Percentiles rank a stretch among this genome's conserved stretches.
Conservation (phyloP, 331 rosid genomes). For the Cydonia oblonga region DNA sequence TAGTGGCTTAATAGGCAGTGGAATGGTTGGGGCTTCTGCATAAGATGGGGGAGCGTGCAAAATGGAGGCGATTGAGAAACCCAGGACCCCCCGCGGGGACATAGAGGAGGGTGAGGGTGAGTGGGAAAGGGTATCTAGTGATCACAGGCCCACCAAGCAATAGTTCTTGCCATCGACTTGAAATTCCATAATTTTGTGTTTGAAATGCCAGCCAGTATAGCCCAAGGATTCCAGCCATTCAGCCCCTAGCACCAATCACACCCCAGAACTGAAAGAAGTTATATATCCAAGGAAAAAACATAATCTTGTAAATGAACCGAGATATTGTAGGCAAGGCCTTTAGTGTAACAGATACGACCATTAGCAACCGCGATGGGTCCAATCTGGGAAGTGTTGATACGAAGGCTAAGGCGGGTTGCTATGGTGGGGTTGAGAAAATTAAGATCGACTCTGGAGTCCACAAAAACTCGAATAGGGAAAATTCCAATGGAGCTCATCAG, state of each 20-base stretch:
- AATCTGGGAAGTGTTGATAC: too few relatives aligned
- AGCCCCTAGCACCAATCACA: rapidly evolving
- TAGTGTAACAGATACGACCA: too few relatives aligned
- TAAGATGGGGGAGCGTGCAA: rapidly evolving
- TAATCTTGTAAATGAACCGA: too few relatives aligned
- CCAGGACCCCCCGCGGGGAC: too few relatives aligned
- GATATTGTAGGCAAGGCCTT: too few relatives aligned
- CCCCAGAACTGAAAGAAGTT: too few relatives aligned
- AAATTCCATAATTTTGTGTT: too few relatives aligned
- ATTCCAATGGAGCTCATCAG: rapidly evolving
- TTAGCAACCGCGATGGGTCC: too few relatives aligned
- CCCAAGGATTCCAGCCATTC: too few relatives aligned
- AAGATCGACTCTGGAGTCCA: rapidly evolving
- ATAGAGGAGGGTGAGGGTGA: rapidly evolving
- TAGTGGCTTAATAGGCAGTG: rapidly evolving
- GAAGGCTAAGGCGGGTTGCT: rapidly evolving
- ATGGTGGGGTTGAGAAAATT: too few relatives aligned
- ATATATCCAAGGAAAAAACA: too few relatives aligned
- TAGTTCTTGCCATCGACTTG: rapidly evolving
- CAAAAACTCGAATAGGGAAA: rapidly evolving
- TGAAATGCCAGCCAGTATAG: too few relatives aligned
- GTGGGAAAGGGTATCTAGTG: rapidly evolving
- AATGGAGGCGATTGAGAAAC: rapidly evolving
- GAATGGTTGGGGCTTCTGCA: rapidly evolving
- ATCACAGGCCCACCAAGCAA: rapidly evolving